Percentiles rank a stretch among this genome's conserved stretches.
Evolutionary conservation across 2,329 filamentous ascomycete genomes (phyloP).

Genomic region (Grosmannia clavigera): DNA sequence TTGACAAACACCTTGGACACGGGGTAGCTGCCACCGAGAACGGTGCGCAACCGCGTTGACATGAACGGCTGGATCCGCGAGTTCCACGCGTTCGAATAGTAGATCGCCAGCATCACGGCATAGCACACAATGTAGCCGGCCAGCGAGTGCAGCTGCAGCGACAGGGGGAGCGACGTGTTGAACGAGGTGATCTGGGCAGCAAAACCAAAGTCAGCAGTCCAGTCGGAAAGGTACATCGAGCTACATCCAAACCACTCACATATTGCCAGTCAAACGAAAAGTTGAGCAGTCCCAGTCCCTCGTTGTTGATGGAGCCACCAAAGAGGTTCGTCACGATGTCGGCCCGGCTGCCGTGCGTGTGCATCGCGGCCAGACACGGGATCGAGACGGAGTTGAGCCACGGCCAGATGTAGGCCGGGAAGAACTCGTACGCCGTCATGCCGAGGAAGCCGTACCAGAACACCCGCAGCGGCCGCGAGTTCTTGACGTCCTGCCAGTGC

Average conservation of each 20-base stretch:
- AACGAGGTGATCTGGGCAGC: slow-evolving; percentile 37
- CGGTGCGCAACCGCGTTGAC: slow-evolving; percentile 32
- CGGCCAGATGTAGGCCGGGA: slow-evolving; percentile 42
- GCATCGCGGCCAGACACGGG: slow-evolving; percentile 39
- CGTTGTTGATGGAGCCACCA: slow-evolving; percentile 38
- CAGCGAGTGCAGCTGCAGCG: slow-evolving; percentile 33
- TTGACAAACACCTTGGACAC: slow-evolving; percentile 25
- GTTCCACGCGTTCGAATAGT: slow-evolving; percentile 36
- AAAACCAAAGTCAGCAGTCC: not conserved
- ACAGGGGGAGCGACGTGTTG: slow-evolving; percentile 38
- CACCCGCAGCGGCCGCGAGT: slow-evolving; percentile 35
- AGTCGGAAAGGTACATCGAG: no score
- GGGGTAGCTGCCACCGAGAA: slow-evolving; percentile 29
- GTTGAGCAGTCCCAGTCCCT: slow-evolving; percentile 36
- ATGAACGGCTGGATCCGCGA: slow-evolving; percentile 38
- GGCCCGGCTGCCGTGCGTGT: slow-evolving; percentile 33
- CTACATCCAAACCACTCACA: slow-evolving; percentile 20
- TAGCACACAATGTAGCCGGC: slow-evolving; percentile 36
- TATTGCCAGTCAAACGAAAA: slow-evolving; percentile 44
- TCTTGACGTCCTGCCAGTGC: slow-evolving; percentile 38
- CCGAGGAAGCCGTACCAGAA: slow-evolving; percentile 35
- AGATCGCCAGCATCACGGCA: slow-evolving; percentile 36
- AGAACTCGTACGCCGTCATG: slow-evolving; percentile 39
- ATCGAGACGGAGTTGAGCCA: slow-evolving; percentile 44
- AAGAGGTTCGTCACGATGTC: slow-evolving; percentile 33